Percentiles rank a stretch among this genome's conserved stretches.
phyloP scores from a whole-genome alignment of 495 filamentous ascomycete species.

The Trichoderma reesei region DNA sequence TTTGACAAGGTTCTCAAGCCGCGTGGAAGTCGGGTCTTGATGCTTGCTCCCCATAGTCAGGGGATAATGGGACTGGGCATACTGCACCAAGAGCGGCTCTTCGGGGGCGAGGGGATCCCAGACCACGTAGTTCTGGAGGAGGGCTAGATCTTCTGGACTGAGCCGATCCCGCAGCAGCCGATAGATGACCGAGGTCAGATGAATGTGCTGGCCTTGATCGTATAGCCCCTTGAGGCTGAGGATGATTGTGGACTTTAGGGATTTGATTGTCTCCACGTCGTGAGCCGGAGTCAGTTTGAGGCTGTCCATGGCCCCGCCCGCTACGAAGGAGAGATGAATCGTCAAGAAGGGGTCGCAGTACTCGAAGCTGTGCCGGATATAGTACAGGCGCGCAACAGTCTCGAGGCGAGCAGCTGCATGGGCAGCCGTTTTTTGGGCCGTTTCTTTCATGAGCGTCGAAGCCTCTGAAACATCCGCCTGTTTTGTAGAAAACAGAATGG shows the following conservation, averaged over 20 bases:
- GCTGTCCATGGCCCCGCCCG: background rate
- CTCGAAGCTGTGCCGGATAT: constrained; percentile 25
- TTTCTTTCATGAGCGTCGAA: background rate
- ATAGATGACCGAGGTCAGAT: constrained; percentile 13
- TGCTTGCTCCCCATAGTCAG: background rate
- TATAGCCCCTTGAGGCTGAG: constrained; percentile 23
- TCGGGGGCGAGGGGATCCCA: background rate
- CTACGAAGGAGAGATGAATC: constrained; percentile 16
- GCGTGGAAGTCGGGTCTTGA: background rate
- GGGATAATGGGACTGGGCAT: background rate
- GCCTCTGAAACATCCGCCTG: background rate
- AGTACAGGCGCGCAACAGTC: constrained; percentile 25
- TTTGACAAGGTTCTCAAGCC: background rate
- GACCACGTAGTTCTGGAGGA: background rate
- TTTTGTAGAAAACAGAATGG: background rate
- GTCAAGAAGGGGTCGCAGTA: constrained; percentile 20
- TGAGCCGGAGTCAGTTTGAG: constrained; percentile 3
- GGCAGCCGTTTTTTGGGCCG: background rate
- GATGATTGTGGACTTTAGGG: constrained; percentile 22
- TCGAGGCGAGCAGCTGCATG: constrained; percentile 22
- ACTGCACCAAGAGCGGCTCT: background rate
- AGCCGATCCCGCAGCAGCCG: constrained; percentile 1
- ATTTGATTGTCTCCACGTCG: constrained; percentile 9
- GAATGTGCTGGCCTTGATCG: constrained; percentile 22
- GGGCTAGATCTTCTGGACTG: background rate